A percentile compares a stretch with the other conserved stretches of the same genome.
These are phyloP conservation scores for Entomortierella beljakovae DNA, from an alignment of 192 early-diverging fungal species.

Conservation along the genomic window DNA sequence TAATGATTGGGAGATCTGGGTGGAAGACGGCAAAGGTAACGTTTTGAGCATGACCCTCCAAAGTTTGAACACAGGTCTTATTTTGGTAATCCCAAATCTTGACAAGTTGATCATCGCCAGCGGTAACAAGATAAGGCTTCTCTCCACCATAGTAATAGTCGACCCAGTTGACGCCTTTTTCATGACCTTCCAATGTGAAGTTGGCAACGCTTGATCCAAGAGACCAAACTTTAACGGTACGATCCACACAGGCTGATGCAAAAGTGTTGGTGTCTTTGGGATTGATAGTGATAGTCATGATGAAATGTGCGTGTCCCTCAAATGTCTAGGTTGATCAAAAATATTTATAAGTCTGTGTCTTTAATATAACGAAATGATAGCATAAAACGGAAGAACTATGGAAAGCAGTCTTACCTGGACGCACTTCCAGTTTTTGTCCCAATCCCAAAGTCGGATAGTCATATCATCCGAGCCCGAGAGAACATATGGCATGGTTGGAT, in stretches of 20 bases:
- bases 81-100: slow-evolving; percentile 99
- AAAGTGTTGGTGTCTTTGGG: slow-evolving; percentile 99
- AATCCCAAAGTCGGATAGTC: slow-evolving; percentile 99
- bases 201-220: slow-evolving; percentile 95
- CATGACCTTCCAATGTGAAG: slow-evolving; percentile 97
- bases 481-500: slow-evolving; percentile 93
- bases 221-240: slow-evolving; percentile 98
- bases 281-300: slow-evolving; percentile 97
- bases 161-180: slow-evolving; percentile 98
- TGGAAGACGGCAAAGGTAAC: slow-evolving; percentile 93
- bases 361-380: background rate
- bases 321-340: slow-evolving; percentile 71
- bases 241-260: slow-evolving; percentile 97
- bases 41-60: slow-evolving; percentile 98
- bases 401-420: slow-evolving; percentile 70
- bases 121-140: slow-evolving; percentile 97
- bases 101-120: slow-evolving; percentile 93
- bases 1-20: slow-evolving; percentile 95
- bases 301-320: slow-evolving; percentile 98
- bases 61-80: slow-evolving; percentile 98
- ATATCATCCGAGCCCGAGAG: slow-evolving; percentile 97
- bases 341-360: background rate
- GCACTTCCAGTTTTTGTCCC: slow-evolving; percentile 99
- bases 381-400: background rate
- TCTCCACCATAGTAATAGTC: slow-evolving; percentile 99